Conservation (phyloP, 148 eudicot species). For the Rhododendron williamsianum region DNA sequence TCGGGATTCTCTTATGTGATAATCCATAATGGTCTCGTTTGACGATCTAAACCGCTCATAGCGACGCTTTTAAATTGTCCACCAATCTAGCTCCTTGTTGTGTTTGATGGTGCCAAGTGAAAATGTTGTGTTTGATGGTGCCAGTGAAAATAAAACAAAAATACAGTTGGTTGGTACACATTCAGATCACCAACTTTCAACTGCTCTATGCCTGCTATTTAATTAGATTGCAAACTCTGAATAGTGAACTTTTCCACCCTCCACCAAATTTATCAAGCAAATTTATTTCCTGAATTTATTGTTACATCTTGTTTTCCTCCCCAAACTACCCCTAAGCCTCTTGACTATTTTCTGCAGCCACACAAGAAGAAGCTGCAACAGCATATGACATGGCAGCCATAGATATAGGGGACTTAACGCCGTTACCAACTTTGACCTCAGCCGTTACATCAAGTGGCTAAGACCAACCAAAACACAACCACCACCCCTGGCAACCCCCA, state of each 20-base stretch:
- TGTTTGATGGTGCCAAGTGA: neutral
- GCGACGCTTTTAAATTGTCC: neutral
- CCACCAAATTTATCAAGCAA: constrained; percentile 38
- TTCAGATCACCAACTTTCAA: constrained; percentile 54
- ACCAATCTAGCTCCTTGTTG: neutral
- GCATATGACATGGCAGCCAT: constrained; percentile 91
- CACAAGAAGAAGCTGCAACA: constrained; percentile 89
- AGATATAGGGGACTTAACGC: constrained; percentile 73
- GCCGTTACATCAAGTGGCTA: constrained; percentile 53
- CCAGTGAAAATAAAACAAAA: neutral
- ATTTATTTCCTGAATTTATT: constrained; percentile 19
- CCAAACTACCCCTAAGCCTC: constrained; percentile 15
- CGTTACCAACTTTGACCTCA: constrained; percentile 83
- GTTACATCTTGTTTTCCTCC: neutral
- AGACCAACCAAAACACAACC: constrained; percentile 17
- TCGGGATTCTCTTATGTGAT: neutral
- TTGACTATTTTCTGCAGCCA: constrained; percentile 35
- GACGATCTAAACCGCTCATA: neutral
- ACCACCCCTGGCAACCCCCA: neutral
- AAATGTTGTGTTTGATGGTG: neutral
- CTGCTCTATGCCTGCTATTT: constrained; percentile 27
- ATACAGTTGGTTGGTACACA: constrained; percentile 14
- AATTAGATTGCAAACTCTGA: neutral
- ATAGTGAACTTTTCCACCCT: constrained; percentile 25
- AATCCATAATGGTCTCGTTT: neutral